Evolutionary conservation across 768 basidiomycete species (phyloP).

Genomic region (Tylopilus rubrobrunneus): DNA sequence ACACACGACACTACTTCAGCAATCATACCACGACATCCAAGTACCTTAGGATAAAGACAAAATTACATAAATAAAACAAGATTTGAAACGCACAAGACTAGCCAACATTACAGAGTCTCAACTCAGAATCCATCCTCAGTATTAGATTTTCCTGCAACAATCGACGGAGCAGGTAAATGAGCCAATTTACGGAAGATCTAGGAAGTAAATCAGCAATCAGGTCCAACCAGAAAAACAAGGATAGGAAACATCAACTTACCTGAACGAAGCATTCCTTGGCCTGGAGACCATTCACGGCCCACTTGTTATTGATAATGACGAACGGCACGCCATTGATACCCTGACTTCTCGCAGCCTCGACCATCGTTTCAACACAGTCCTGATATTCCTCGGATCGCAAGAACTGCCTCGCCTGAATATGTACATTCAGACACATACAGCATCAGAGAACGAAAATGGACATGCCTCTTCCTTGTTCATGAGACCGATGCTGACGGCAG

Average conservation of each 20-base stretch:
- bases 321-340: conserved; percentile 51
- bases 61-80: too few species aligned
- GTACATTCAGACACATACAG: not conserved
- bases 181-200: conserved; percentile 32
- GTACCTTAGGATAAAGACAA: too few species aligned
- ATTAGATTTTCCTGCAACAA: not conserved
- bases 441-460: not conserved
- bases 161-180: conserved; percentile 7
- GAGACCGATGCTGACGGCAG: conserved; percentile 34
- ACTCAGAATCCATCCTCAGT: not conserved
- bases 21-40: too few species aligned
- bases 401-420: conserved; percentile 34
- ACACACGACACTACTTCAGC: too few species aligned
- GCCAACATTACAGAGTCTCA: too few species aligned
- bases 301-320: conserved; percentile 43
- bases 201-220: not conserved
- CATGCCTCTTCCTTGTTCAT: conserved; percentile 35
- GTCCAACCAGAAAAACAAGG: not conserved
- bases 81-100: too few species aligned
- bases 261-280: conserved; percentile 36
- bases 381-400: conserved; percentile 35
- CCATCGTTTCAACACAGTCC: conserved; percentile 37
- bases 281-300: conserved; percentile 44
- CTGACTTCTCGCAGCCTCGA: conserved; percentile 34
- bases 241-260: conserved; percentile 13